phyloP scores from a whole-genome alignment of 257 asterid species.

The Rehmannia glutinosa region DNA sequence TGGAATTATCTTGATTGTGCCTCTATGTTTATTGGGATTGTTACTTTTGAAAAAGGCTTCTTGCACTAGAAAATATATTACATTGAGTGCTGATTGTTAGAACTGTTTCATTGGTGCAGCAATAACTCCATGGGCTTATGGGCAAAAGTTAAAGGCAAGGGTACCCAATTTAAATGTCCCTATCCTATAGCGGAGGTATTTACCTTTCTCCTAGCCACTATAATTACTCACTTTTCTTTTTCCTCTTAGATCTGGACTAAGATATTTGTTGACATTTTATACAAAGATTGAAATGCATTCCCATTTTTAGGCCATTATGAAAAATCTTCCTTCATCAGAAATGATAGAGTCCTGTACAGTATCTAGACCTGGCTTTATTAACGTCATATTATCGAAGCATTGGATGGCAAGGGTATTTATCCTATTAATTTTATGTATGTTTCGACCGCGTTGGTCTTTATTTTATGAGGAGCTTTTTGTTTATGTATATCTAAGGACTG shows the following conservation, averaged over 20 bases:
- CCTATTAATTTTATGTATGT: not conserved
- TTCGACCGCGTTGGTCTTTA: not conserved
- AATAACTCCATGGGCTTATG: conserved; percentile 71
- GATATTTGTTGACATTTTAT: not conserved
- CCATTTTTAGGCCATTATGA: conserved; percentile 41
- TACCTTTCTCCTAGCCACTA: not conserved
- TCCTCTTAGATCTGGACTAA: not conserved
- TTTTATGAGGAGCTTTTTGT: not conserved
- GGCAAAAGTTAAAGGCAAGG: conserved; percentile 42
- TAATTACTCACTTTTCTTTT: not conserved
- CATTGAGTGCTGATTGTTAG: not conserved
- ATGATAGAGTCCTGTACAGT: conserved; percentile 43
- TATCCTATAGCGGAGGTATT: conserved; percentile 50
- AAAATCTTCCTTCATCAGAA: conserved; percentile 50
- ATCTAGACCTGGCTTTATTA: conserved; percentile 63
- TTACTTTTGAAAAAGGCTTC: not conserved
- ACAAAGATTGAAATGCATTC: not conserved
- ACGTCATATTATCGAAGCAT: conserved; percentile 39
- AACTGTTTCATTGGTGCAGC: conserved; percentile 27
- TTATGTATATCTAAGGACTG: not conserved
- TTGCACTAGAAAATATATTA: not conserved
- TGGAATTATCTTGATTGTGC: not conserved
- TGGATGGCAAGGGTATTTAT: conserved; percentile 58
- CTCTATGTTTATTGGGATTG: not conserved
- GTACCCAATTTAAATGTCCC: conserved; percentile 45